phyloP scores from a whole-genome alignment of 1,139 yeast species.

The Starmera stellimalicola region DNA sequence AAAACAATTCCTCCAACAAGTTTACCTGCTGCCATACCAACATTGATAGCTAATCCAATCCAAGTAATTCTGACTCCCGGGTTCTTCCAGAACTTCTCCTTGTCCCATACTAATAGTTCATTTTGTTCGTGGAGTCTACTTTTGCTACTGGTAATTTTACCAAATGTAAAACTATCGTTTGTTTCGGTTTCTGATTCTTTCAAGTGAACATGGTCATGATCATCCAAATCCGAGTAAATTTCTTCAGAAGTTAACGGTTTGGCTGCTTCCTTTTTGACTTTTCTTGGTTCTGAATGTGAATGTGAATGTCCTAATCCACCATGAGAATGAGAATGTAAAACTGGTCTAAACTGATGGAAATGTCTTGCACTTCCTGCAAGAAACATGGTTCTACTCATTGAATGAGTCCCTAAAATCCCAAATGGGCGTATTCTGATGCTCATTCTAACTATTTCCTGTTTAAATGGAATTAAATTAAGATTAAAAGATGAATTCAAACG shows the following conservation, averaged over 20 bases:
- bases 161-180: conserved; percentile 25
- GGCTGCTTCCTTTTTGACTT: not conserved
- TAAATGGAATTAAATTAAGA: no score
- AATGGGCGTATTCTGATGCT: no score
- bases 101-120: conserved; percentile 26
- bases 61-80: conserved; percentile 93
- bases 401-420: no score
- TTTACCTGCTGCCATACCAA: conserved; percentile 79
- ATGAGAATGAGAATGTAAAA: conserved; percentile 17
- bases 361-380: no score
- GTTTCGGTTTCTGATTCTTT: conserved; percentile 29
- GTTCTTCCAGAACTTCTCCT: conserved; percentile 37
- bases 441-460: no score
- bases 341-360: not conserved
- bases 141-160: conserved; percentile 23
- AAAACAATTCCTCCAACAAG: conserved; percentile 84
- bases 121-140: conserved; percentile 27
- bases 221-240: conserved; percentile 13
- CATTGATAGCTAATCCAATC: conserved; percentile 78
- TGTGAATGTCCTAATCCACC: conserved; percentile 12
- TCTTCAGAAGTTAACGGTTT: conserved; percentile 1
- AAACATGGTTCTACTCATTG: no score
- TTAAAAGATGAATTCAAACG: no score
- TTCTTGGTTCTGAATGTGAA: conserved; percentile 12
- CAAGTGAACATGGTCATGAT: conserved; percentile 29